Evolutionary conservation across 2,329 filamentous ascomycete genomes (phyloP).

Genomic region (Fusarium sp.): DNA sequence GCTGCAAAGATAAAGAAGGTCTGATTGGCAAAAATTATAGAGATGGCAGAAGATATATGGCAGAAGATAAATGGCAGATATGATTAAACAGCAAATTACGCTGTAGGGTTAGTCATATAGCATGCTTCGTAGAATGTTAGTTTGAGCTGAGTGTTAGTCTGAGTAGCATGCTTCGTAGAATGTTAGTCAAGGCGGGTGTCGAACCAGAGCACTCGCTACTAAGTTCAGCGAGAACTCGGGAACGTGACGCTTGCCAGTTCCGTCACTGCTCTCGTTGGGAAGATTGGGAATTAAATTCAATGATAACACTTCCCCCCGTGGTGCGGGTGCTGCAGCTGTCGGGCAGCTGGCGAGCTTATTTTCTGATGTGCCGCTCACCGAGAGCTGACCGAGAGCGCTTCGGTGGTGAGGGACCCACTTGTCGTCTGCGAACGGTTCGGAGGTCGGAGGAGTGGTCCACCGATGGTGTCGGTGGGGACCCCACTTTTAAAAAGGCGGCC

Average conservation of each 20-base stretch:
- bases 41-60: constrained; percentile 4
- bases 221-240: neutral
- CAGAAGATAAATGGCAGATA: neutral
- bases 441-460: constrained; percentile 21
- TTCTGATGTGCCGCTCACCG: constrained; percentile 4
- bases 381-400: constrained; percentile 6
- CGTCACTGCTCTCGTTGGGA: neutral
- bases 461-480: neutral
- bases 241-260: neutral
- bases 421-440: constrained; percentile 16
- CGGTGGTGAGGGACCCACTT: neutral
- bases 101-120: neutral
- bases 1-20: neutral
- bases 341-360: neutral
- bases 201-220: neutral
- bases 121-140: neutral
- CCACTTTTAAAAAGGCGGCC: constrained; percentile 18
- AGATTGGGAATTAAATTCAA: neutral
- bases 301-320: neutral
- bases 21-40: neutral
- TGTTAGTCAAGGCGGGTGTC: neutral
- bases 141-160: no score
- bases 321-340: neutral
- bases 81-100: neutral
- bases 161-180: neutral